These are phyloP conservation scores for Hyphopichia buzzinii DNA, from an alignment of 1,139 yeast genomes.

Conservation along the genomic window DNA sequence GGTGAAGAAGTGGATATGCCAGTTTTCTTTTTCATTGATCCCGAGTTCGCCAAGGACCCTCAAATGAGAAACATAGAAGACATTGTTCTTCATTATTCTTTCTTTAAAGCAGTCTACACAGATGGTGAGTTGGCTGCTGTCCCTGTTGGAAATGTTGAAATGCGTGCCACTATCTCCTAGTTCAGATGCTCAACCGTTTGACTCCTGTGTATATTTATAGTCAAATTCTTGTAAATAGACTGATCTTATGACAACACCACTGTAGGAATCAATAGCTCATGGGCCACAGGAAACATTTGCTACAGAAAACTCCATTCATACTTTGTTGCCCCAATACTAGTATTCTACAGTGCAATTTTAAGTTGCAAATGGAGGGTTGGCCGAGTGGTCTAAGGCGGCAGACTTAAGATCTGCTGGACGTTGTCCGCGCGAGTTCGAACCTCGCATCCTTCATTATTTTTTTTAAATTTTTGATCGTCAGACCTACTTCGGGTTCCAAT, in stretches of 20 bases:
- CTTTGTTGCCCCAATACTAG: too few species aligned
- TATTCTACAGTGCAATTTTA: too few species aligned
- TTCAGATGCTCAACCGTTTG: background rate
- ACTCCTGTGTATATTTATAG: background rate
- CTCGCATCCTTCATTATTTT: conserved; percentile 73
- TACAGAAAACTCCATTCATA: too few species aligned
- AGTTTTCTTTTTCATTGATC: conserved; percentile 95
- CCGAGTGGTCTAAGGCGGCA: conserved; percentile 58
- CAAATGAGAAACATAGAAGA: conserved; percentile 89
- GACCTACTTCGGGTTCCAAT: too few species aligned
- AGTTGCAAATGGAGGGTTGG: conserved; percentile 44
- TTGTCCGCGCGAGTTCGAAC: conserved; percentile 85
- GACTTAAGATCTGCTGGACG: conserved; percentile 55
- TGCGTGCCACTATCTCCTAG: conserved; percentile 15
- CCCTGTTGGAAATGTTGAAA: conserved; percentile 26
- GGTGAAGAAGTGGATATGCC: conserved; percentile 99
- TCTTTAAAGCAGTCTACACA: conserved; percentile 66
- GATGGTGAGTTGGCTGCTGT: conserved; percentile 47
- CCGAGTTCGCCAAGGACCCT: conserved; percentile 95
- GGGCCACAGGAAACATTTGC: too few species aligned
- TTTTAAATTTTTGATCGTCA: too few species aligned
- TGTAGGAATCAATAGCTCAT: too few species aligned
- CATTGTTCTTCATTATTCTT: conserved; percentile 86
- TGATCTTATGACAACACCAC: too few species aligned
- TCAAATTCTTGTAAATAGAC: background rate